Conservation (phyloP, 2,329 filamentous ascomycete genomes). For the Fusarium aywerte region DNA sequence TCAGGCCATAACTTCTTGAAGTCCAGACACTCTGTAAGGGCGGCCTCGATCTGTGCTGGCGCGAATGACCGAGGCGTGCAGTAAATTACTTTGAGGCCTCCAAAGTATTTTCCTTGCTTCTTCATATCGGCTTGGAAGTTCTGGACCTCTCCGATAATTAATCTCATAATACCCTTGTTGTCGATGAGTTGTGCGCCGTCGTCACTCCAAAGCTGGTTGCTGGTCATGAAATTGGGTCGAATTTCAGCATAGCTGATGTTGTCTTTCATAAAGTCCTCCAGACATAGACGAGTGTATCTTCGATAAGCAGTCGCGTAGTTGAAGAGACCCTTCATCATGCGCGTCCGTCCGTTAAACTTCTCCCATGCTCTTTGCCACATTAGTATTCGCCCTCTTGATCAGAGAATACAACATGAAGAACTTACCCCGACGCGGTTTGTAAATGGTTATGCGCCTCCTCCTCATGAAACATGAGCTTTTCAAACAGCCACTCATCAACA, state of each 20-base stretch:
- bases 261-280: constrained; percentile 71
- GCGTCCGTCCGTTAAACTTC: constrained; percentile 74
- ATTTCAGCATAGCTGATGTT: constrained; percentile 78
- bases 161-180: constrained; percentile 68
- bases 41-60: constrained; percentile 57
- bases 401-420: neutral
- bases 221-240: constrained; percentile 73
- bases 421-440: constrained; percentile 66
- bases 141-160: constrained; percentile 67
- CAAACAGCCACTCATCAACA: constrained; percentile 65
- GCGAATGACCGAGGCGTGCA: constrained; percentile 73
- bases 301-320: constrained; percentile 73
- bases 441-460: constrained; percentile 66
- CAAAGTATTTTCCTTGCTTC: constrained; percentile 57
- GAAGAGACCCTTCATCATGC: constrained; percentile 78
- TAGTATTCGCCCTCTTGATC: neutral
- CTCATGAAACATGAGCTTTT: constrained; percentile 71
- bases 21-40: constrained; percentile 69
- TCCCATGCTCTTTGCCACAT: constrained; percentile 62
- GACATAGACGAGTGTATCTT: constrained; percentile 68
- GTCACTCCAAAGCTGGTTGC: constrained; percentile 69
- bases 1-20: constrained; percentile 67
- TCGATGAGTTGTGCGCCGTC: constrained; percentile 64
- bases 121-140: constrained; percentile 56
- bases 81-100: constrained; percentile 76